Evolutionary conservation across 345 rosid genomes (phyloP).

Genomic region (Carallia pectinifolia): DNA sequence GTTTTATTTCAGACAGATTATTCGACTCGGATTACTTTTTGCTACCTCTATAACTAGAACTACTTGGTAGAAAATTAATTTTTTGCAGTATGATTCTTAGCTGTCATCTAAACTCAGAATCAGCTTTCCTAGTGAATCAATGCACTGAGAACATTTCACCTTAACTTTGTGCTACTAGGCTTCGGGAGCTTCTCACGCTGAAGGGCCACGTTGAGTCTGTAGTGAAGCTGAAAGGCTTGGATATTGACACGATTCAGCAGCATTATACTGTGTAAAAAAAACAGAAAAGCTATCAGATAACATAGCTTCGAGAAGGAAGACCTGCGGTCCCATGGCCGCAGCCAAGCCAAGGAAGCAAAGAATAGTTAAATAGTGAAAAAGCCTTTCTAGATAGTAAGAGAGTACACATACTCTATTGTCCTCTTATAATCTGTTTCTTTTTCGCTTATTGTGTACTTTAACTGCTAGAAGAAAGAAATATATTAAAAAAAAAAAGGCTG

Average conservation of each 20-base stretch:
- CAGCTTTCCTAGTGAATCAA: neutral
- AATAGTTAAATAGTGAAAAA: slow-evolving; percentile 6
- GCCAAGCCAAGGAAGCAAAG: neutral
- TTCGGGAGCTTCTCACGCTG: slow-evolving; percentile 29
- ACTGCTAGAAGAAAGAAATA: neutral
- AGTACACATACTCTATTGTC: neutral
- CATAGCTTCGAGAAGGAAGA: neutral
- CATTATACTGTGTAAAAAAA: slow-evolving; percentile 23
- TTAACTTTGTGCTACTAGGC: slow-evolving; percentile 9
- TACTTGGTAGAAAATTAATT: neutral
- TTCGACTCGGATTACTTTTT: too few relatives aligned
- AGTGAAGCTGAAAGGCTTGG: slow-evolving; percentile 31
- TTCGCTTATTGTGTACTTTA: neutral
- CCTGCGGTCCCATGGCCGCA: neutral
- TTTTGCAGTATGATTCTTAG: neutral
- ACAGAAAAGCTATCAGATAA: neutral
- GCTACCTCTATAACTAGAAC: too few relatives aligned
- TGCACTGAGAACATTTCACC: too few relatives aligned
- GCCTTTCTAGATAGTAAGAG: slow-evolving; percentile 6
- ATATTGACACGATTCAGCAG: slow-evolving; percentile 30
- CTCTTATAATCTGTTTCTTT: slow-evolving; percentile 2
- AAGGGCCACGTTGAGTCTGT: slow-evolving; percentile 30
- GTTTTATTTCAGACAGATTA: too few relatives aligned
- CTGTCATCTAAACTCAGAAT: neutral
- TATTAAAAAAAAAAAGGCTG: neutral